Percentiles rank a stretch among this genome's conserved stretches.
These are phyloP conservation scores for Acer campestre DNA, from an alignment of 345 rosid species.

Conservation along the genomic window DNA sequence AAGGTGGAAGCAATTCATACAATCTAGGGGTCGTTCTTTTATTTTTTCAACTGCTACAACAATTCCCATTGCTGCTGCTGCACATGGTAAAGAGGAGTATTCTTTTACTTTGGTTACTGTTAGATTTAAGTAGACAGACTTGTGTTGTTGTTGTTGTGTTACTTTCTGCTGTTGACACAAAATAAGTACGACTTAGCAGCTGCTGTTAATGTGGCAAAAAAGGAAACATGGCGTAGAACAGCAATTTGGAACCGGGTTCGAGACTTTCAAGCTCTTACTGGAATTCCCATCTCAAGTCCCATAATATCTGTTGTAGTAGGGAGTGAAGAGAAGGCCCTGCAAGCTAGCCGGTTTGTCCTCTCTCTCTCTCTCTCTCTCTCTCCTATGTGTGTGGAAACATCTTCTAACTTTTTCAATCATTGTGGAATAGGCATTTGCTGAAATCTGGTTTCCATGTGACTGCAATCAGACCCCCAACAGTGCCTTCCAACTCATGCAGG, in stretches of 20 bases:
- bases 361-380: conserved; percentile 21
- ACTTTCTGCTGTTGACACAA: conserved; percentile 24
- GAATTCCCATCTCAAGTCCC: conserved; percentile 74
- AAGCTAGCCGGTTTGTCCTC: conserved; percentile 66
- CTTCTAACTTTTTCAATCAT: conserved; percentile 20
- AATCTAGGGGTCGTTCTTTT: conserved; percentile 87
- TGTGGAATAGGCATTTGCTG: conserved; percentile 59
- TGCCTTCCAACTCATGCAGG: conserved; percentile 98
- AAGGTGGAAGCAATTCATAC: conserved; percentile 89
- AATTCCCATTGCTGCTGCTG: conserved; percentile 85
- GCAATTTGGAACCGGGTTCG: conserved; percentile 80
- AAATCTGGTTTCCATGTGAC: conserved; percentile 88
- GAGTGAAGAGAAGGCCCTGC: conserved; percentile 79
- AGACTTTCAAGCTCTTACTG: conserved; percentile 68
- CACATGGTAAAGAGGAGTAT: conserved; percentile 52
- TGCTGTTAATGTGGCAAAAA: conserved; percentile 80
- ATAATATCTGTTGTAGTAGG: conserved; percentile 88
- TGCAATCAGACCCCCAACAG: conserved; percentile 97
- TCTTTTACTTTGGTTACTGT: background rate
- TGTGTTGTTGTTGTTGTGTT: too few relatives aligned
- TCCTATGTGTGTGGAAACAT: background rate
- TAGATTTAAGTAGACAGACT: too few relatives aligned
- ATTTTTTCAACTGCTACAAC: conserved; percentile 88
- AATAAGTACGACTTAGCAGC: conserved; percentile 47
- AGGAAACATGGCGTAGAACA: conserved; percentile 85